These are phyloP conservation scores for grape (Vitis vinifera) DNA, from an alignment of 164 flowering plant species.

Conservation along the genomic window DNA sequence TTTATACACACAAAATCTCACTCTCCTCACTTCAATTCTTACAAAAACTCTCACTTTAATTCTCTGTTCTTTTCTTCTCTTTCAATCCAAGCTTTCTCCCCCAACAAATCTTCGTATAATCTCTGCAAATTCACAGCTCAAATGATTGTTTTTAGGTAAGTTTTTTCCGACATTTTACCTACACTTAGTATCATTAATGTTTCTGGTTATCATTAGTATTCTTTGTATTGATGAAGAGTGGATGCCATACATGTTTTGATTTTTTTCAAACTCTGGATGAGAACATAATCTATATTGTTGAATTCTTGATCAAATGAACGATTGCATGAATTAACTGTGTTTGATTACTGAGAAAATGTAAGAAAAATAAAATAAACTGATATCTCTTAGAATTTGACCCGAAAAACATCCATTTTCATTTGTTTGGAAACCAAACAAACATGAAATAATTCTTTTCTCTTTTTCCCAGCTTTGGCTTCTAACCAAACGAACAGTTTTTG, in stretches of 20 bases:
- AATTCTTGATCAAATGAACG: no score
- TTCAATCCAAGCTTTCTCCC: slow-evolving; percentile 14
- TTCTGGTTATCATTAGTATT: neutral
- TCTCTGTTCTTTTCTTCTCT: slow-evolving; percentile 7
- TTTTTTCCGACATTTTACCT: neutral
- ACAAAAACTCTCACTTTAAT: neutral
- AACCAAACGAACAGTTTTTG: neutral
- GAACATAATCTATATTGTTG: no score
- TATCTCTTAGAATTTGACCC: no score
- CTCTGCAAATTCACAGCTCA: neutral
- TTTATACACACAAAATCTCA: slow-evolving; percentile 22
- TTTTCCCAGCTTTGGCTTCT: neutral
- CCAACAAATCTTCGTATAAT: neutral
- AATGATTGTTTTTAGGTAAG: slow-evolving; percentile 16
- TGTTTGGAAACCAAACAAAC: no score
- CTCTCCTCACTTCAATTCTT: slow-evolving; percentile 8
- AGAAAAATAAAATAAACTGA: no score
- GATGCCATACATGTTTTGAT: no score
- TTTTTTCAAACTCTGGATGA: no score
- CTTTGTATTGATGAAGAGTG: no score
- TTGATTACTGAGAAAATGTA: no score
- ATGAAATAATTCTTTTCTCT: no score
- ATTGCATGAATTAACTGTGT: no score
- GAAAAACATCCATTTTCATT: no score
- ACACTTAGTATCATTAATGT: neutral